phyloP scores from a whole-genome alignment of 495 filamentous ascomycete species.

The Aspergillus nanangensis region DNA sequence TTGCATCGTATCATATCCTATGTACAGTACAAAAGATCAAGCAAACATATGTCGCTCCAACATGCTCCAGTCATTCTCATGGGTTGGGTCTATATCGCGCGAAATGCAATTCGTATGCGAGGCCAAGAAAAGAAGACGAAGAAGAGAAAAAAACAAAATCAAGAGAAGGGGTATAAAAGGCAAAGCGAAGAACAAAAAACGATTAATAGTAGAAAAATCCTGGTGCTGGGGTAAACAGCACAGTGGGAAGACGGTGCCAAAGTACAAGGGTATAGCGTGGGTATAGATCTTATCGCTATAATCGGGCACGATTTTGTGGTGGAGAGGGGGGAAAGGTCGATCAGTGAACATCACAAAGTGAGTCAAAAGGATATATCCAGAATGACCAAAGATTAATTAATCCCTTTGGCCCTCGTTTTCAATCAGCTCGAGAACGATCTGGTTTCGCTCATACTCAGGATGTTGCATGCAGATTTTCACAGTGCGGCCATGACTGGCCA shows the following conservation, averaged over 20 bases:
- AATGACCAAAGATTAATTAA: slow-evolving; percentile 9
- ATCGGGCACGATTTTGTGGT: too few species aligned
- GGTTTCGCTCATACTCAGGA: slow-evolving; percentile 72
- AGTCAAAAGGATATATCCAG: not conserved
- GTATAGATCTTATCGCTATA: too few species aligned
- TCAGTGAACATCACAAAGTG: too few species aligned
- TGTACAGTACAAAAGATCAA: not conserved
- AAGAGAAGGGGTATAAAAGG: slow-evolving; percentile 1
- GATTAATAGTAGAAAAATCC: too few species aligned
- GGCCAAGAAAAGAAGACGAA: too few species aligned
- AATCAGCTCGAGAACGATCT: slow-evolving; percentile 87
- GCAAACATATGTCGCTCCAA: not conserved
- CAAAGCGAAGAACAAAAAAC: not conserved
- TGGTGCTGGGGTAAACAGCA: too few species aligned
- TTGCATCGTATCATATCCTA: not conserved
- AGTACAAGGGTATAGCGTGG: too few species aligned
- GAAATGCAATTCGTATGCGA: not conserved
- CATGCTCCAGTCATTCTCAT: not conserved
- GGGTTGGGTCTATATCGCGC: too few species aligned
- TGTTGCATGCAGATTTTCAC: slow-evolving; percentile 96
- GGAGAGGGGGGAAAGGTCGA: too few species aligned
- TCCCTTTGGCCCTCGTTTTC: slow-evolving; percentile 93
- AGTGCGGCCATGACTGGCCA: slow-evolving; percentile 41
- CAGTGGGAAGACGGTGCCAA: not conserved
- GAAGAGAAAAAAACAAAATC: not conserved